Conservation (phyloP, 768 basidiomycete species). For the Xerocomus potaroensis region DNA sequence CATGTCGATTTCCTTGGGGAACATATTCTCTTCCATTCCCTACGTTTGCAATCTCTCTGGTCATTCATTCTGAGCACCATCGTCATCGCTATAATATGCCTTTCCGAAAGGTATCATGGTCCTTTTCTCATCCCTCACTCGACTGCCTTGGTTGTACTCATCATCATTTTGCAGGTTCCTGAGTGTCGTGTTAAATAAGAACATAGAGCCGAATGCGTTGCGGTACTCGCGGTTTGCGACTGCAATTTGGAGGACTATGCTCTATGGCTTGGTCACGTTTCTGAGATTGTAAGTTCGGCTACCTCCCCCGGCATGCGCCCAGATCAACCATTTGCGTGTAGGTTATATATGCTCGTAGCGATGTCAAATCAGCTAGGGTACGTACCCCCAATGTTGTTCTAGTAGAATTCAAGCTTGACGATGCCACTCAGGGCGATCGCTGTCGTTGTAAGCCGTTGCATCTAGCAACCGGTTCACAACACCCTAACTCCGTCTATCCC, state of each 20-base stretch:
- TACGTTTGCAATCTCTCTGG: constrained; percentile 45
- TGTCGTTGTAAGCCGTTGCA: constrained; percentile 16
- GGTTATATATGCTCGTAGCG: constrained; percentile 68
- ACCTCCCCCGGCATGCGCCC: neutral
- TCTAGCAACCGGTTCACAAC: neutral
- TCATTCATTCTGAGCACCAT: constrained; percentile 46
- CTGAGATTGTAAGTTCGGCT: constrained; percentile 58
- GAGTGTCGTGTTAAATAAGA: constrained; percentile 45
- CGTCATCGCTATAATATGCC: constrained; percentile 46
- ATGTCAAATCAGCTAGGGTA: constrained; percentile 73
- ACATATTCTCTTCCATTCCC: constrained; percentile 39
- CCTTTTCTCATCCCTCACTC: constrained; percentile 6
- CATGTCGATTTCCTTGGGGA: constrained; percentile 42
- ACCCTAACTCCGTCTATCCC: neutral
- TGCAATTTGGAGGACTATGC: constrained; percentile 48
- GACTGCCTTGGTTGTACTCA: neutral
- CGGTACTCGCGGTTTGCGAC: constrained; percentile 40
- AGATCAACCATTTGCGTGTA: constrained; percentile 22
- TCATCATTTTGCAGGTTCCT: constrained; percentile 37
- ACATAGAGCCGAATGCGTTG: constrained; percentile 42
- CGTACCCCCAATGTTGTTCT: constrained; percentile 25
- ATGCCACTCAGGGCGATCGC: constrained; percentile 19
- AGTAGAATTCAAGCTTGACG: constrained; percentile 8
- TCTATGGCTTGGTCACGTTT: constrained; percentile 57
- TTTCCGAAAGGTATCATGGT: constrained; percentile 53